phyloP scores from a whole-genome alignment of 179 eudicot species.

The Spinacia oleracea region DNA sequence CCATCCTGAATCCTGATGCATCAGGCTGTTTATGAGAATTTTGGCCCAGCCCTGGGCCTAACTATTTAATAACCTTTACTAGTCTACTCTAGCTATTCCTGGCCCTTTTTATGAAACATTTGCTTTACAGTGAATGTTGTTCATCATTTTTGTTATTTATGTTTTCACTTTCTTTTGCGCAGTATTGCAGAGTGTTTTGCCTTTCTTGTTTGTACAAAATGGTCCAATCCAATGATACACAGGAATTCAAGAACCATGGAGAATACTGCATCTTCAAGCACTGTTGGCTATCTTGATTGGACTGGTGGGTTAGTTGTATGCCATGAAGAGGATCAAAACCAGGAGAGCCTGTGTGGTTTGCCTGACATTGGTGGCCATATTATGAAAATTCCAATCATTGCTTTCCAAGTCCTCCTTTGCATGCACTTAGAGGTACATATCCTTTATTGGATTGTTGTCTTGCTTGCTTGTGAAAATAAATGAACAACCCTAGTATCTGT shows the following conservation, averaged over 20 bases:
- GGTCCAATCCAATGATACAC: constrained; percentile 92
- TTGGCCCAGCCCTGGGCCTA: background rate
- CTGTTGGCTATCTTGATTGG: constrained; percentile 72
- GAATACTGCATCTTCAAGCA: constrained; percentile 61
- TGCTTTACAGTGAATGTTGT: background rate
- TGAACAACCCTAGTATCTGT: background rate
- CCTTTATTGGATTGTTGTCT: background rate
- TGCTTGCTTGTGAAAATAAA: constrained; percentile 2
- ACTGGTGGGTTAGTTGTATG: constrained; percentile 63
- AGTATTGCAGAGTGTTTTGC: constrained; percentile 97
- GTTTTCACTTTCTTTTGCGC: constrained; percentile 23
- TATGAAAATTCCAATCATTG: constrained; percentile 81
- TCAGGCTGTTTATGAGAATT: background rate
- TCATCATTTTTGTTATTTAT: background rate
- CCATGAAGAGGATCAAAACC: constrained; percentile 54
- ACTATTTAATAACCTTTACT: background rate
- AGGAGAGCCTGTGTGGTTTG: constrained; percentile 60
- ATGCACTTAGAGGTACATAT: constrained; percentile 81
- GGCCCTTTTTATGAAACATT: background rate
- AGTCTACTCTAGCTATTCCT: background rate
- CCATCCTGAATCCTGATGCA: background rate
- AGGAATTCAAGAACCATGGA: constrained; percentile 46
- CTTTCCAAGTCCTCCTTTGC: constrained; percentile 82
- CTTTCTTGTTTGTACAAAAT: constrained; percentile 94
- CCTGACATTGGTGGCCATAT: constrained; percentile 91